Base-by-base conservation (phyloP, 2,329 filamentous ascomycete species). In the Alternaria sp. region DNA sequence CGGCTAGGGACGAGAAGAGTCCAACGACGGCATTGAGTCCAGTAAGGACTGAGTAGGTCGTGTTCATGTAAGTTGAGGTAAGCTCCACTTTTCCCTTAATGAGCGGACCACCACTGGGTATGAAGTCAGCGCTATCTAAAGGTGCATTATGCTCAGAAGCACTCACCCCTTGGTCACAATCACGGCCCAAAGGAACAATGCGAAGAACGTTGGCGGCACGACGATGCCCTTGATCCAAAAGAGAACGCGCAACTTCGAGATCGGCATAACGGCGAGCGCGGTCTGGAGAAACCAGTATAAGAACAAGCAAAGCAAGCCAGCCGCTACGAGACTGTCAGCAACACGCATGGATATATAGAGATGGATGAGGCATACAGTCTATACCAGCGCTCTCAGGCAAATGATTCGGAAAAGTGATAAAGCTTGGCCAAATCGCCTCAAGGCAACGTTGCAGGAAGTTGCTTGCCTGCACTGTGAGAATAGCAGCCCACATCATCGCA, bases 201-300 rank as follows among this genome's bases (percentile, higher is more conserved):
- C 80, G 6, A 81, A 63, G 64, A 82, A 81, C 2, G 80, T 82
- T 25, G 80, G 80, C 5, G 80, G 80, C 7, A 82, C 81, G 41
- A 81, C 59, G 27, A 80, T 69, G 14, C 78, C 79, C 64, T 83
- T 83, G 59, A 81, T 72, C 64, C 80, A 75, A 63, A 83, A 82
- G 5, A 83, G 70, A 38, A 82, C 74, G 16, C 81, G 76, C 48
- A 83, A 69, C 57, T 82, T 82, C 34, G 79, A 72, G 46, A 82
- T 82, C 8, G 80, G 81, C 75, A 82, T 82, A 8, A 80, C 61
- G 28, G 77, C 75, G 7, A 84, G 73, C 1, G 74, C 73, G 8
- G 81, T 80, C 16, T 84, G 84, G 20, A 83, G 67, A 30, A 82
- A 77, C 79, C 84, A 86, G 70, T 86, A 86, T 43, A 86, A 70